Base-by-base conservation (phyloP, 2,329 filamentous ascomycete genomes). In the Beauveria varroae region DNA sequence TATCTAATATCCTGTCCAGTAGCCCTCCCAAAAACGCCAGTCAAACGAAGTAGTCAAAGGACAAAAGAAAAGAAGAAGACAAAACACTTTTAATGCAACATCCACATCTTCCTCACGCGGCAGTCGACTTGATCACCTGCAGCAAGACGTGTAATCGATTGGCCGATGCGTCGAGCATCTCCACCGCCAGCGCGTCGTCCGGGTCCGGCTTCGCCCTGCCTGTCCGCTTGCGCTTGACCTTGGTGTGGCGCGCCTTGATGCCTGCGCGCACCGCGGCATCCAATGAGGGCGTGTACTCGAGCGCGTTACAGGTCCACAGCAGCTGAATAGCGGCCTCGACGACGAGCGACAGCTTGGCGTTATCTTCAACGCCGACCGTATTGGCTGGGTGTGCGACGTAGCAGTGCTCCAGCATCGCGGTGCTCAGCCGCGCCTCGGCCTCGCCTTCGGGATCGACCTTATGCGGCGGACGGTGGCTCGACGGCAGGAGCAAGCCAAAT, bases 341-440 rank as follows among this genome's bases (percentile, higher is more conserved):
- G 34, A 89, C 72, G 10, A 93, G 73, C 2, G 87, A 86, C 43
- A 93, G 78, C 70, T 89, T 89, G 30, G 87, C 86, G 66, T 95
- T 93, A 64, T 91, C 88, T 22, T 84, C 80, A 0, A 81, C 72
- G 7, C 78, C 79, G 16, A 81, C 76, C 0, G 81, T 84, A 62
- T 83, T 86, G 1, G 90, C 88, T 0, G 87, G 78, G 65, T 81
- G 86, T 0, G 84, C 84, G 2, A 91, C 79, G 70, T 86, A 93
- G 67, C 86, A 86, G 49, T 77, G 70, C 68, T 80, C 75, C 47
- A 85, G 70, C 64, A 85, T 80, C 7, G 66, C 67, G 24, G 73
- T 68, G 5, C 79, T 79, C 49, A 85, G 68, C 20, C 70, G 69
- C 8, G 76, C 75, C 1, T 67, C 61, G 3, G 71, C 69, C 24